A percentile compares a stretch with the other conserved stretches of the same genome.
phyloP scores from a whole-genome alignment of 2,329 filamentous ascomycete genomes.

The Phaeosphaeriaceae sp. region DNA sequence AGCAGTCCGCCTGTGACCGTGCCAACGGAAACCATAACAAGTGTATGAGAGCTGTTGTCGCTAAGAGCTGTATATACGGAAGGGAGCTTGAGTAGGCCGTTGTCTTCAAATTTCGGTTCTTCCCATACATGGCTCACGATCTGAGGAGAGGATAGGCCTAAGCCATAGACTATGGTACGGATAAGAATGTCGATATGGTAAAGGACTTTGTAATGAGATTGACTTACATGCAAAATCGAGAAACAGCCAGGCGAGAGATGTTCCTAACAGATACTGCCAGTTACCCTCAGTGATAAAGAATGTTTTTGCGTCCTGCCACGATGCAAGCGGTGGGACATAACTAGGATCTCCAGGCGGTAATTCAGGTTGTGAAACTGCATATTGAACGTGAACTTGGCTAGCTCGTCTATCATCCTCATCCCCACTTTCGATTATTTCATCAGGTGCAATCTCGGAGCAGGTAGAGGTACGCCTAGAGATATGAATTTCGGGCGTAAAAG shows the following conservation, averaged over 20 bases:
- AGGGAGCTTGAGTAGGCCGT: slow-evolving; percentile 7
- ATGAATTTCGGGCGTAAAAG: slow-evolving; percentile 10
- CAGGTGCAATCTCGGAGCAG: slow-evolving; percentile 35
- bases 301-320: slow-evolving; percentile 37
- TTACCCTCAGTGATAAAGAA: slow-evolving; percentile 46
- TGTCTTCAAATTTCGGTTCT: slow-evolving; percentile 10
- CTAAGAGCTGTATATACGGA: slow-evolving; percentile 33
- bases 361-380: slow-evolving; percentile 4
- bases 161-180: slow-evolving; percentile 32
- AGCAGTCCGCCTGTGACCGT: slow-evolving; percentile 36
- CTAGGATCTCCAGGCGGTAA: slow-evolving; percentile 51
- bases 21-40: slow-evolving; percentile 45
- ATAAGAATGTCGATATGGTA: not conserved
- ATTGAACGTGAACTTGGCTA: slow-evolving; percentile 13
- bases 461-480: slow-evolving; percentile 21
- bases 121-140: slow-evolving; percentile 45
- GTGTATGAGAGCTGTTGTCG: slow-evolving; percentile 38
- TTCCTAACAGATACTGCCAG: slow-evolving; percentile 47
- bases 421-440: slow-evolving; percentile 33
- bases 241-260: slow-evolving; percentile 44
- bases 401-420: slow-evolving; percentile 30
- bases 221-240: slow-evolving; percentile 43
- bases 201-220: not conserved
- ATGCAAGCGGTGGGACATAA: slow-evolving; percentile 51
- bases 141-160: slow-evolving; percentile 45